Evolutionary conservation across 73 alveolate genomes (phyloP), one percentile per base, ranked within the genome.

Genomic region (Stentor roeselii): DNA sequence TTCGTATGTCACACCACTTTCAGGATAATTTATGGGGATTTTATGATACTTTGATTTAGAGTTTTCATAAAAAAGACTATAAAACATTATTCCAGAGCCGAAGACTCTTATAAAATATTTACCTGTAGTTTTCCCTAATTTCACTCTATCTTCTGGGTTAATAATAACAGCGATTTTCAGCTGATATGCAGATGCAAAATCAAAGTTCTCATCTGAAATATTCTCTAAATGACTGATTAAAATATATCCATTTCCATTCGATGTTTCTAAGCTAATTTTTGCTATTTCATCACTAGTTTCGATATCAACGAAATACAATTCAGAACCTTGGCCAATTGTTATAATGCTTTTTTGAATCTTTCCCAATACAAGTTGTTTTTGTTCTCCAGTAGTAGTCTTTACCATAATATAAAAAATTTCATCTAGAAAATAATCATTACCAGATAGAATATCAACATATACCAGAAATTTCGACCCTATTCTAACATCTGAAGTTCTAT

Each of bases 21-120:
- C 38, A 1, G 84, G 84, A 21, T 36, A n/a, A 21, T 67, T 67
- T 21, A 67, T 15, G 0, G 14, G 36, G 0, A 76, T 15, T 38
- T 40, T 11, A 21, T 36, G n/a, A 0, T n/a, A 31, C 21, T 67
- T 76, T 15, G 27, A 15, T 15, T 39, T 15, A 37, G 27, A 27
- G 1, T 6, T 76, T 76, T 32, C 6, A 36, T 15, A 31, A 39
- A 40, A 36, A 6, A 76, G 3, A 1, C 76, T 35, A 41, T n/a
- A 76, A 37, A 32, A 32, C n/a, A 67, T 14, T 15, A 36, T 34
- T 27, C 21, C 11, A 76, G 21, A 21, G 1, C 84, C 84, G 39
- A 0, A 76, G 74, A 76, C 39, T 15, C 84, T 67, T 15, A 76
- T 76, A 76, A 21, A 76, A 35, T 76, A 76, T n/a, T 41, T 27